phyloP scores from a whole-genome alignment of 176 grass and related monocot genomes.

The Lolium rigidum region DNA sequence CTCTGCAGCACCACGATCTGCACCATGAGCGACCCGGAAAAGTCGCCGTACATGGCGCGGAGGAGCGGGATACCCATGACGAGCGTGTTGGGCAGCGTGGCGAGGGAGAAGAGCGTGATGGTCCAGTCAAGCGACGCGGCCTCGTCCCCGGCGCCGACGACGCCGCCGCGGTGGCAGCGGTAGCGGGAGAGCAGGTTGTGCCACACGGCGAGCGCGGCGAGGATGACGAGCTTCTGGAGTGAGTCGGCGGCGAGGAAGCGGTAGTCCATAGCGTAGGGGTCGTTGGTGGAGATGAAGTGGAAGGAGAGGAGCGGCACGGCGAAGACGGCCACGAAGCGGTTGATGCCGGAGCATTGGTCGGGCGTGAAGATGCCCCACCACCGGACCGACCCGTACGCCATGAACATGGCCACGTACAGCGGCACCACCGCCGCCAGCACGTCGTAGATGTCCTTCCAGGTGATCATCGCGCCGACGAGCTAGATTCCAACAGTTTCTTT shows the following conservation, averaged over 20 bases:
- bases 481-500: not conserved
- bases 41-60: constrained; percentile 93
- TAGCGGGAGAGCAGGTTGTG: constrained; percentile 70
- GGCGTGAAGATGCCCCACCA: constrained; percentile 99
- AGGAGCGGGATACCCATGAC: constrained; percentile 99
- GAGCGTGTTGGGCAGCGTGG: constrained; percentile 96
- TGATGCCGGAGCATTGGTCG: constrained; percentile 94
- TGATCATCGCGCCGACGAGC: constrained; percentile 64
- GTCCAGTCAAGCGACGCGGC: constrained; percentile 72
- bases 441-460: constrained; percentile 91
- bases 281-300: constrained; percentile 95
- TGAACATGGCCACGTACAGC: constrained; percentile 95
- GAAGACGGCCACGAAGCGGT: constrained; percentile 98
- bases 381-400: constrained; percentile 85
- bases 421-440: constrained; percentile 91
- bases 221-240: constrained; percentile 90
- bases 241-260: constrained; percentile 93
- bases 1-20: constrained; percentile 99
- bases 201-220: constrained; percentile 76
- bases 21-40: constrained; percentile 90
- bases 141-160: not conserved
- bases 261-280: constrained; percentile 96
- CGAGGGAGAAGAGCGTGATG: constrained; percentile 97
- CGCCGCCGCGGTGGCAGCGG: constrained; percentile 33
- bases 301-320: constrained; percentile 95